Conservation (phyloP, 2,329 filamentous ascomycete species). For the Thermoascus crustaceus region DNA sequence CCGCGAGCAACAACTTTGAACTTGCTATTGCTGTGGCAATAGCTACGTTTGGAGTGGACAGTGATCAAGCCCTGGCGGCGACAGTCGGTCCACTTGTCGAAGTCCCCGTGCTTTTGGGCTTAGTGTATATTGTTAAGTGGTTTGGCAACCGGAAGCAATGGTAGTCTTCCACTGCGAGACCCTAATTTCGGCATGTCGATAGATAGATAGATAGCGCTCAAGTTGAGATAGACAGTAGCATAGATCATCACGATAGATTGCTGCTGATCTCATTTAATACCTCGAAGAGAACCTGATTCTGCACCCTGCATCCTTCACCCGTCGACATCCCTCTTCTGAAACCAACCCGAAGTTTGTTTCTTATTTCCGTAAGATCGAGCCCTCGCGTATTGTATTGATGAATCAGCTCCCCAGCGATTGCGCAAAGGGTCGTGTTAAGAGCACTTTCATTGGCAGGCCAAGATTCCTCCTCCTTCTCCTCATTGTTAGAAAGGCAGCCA, state of each 20-base stretch:
- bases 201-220: background rate
- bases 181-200: background rate
- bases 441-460: constrained; percentile 17
- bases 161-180: constrained; percentile 3
- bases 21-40: constrained; percentile 82
- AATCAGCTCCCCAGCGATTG: constrained; percentile 31
- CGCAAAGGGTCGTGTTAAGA: constrained; percentile 29
- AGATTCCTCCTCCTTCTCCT: constrained; percentile 6
- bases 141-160: constrained; percentile 11
- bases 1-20: constrained; percentile 90
- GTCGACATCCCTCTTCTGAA: constrained; percentile 20
- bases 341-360: constrained; percentile 24
- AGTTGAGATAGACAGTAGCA: background rate
- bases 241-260: constrained; percentile 3
- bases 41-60: constrained; percentile 67
- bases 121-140: constrained; percentile 67
- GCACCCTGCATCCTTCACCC: constrained; percentile 29
- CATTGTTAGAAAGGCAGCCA: constrained; percentile 15
- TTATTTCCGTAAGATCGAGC: constrained; percentile 28
- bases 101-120: constrained; percentile 67
- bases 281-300: constrained; percentile 36
- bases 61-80: constrained; percentile 70
- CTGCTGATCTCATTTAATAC: constrained; percentile 31
- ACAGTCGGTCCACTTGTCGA: constrained; percentile 83
- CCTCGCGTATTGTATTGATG: constrained; percentile 30